Conservation (phyloP, 2,329 filamentous ascomycete species). For the Harringtonia lauricola region DNA sequence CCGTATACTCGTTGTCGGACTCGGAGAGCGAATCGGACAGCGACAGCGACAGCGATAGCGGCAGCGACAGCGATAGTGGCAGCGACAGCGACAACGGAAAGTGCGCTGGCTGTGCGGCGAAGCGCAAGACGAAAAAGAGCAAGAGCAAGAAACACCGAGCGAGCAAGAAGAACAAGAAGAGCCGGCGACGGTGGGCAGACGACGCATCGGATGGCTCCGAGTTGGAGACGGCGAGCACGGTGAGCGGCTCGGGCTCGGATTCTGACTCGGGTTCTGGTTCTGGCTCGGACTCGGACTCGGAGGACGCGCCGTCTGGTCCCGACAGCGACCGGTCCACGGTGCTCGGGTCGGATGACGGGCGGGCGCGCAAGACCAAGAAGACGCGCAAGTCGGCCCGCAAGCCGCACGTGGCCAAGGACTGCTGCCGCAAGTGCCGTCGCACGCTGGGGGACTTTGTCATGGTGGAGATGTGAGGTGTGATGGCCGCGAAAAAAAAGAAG, state of each 20-base stretch:
- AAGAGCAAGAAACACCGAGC: not conserved
- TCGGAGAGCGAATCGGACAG: not conserved
- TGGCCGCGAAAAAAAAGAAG: not conserved
- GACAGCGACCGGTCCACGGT: not conserved
- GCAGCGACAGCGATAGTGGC: not conserved
- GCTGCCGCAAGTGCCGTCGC: not conserved
- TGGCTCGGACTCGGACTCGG: not conserved
- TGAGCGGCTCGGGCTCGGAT: not conserved
- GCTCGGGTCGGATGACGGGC: too few species aligned
- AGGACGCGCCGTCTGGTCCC: too few species aligned
- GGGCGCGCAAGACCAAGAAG: not conserved
- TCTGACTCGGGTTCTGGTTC: not conserved
- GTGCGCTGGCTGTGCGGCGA: not conserved
- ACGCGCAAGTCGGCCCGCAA: too few species aligned
- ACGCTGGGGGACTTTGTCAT: constrained; percentile 1
- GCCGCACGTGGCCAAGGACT: not conserved
- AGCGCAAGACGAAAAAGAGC: not conserved
- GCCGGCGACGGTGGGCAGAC: not conserved
- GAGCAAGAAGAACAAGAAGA: not conserved
- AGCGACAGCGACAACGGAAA: not conserved
- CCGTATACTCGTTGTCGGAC: not conserved
- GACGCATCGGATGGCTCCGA: not conserved
- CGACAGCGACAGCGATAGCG: not conserved
- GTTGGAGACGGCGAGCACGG: constrained; percentile 15
- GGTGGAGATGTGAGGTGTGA: not conserved